Base-by-base conservation (phyloP, 345 rosid genomes). In the Pseudoturritis turrita region DNA sequence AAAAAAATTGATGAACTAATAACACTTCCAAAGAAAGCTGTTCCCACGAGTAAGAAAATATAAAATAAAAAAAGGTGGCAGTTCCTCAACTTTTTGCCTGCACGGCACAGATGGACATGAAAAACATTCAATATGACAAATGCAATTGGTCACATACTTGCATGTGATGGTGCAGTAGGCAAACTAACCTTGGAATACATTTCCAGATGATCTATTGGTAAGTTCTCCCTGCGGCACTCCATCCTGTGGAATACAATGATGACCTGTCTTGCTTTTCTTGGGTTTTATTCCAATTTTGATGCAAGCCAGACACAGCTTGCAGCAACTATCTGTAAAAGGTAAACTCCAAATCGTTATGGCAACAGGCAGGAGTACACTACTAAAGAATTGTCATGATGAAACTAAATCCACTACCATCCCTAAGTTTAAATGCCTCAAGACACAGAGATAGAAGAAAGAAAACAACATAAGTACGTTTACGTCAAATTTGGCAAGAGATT, bases 221-320 rank as follows among this genome's bases (percentile, higher is more conserved):
- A 81, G 79, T 82, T 88, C 81, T 94, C 97, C 79, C 99, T 88
- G 73, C 96, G 81, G 63, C 96, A 91, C 78, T 95, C 97, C 95
- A 95, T 88, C 82, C 96, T 81, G 78, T 91, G 97, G 76, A 89
- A 91, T 52, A 95, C 96, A 62, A 95, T 83, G 71, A 95, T 88
- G 14, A 91, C 93, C 61, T 91, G 99, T 68, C 97, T 83, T 6
- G 99, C 96, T 69, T 89, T 94, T 44, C 83, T 81, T 47, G 96
- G 96, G 75, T 83, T 88, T 71, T 95, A 97, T 77, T 95, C 97
- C 31, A 91, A 77, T 62, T 91, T 91, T 50, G 96, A 89, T 22
- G 97, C 96, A 58, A 89, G 96, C 97, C 97, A 91, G 25, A 91
- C 80, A 80, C 90, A 84, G 67, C 96, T 89, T 17, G 99, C 96